Conservation (phyloP, 495 filamentous ascomycete species). For the Hypoxylon perforatum region DNA sequence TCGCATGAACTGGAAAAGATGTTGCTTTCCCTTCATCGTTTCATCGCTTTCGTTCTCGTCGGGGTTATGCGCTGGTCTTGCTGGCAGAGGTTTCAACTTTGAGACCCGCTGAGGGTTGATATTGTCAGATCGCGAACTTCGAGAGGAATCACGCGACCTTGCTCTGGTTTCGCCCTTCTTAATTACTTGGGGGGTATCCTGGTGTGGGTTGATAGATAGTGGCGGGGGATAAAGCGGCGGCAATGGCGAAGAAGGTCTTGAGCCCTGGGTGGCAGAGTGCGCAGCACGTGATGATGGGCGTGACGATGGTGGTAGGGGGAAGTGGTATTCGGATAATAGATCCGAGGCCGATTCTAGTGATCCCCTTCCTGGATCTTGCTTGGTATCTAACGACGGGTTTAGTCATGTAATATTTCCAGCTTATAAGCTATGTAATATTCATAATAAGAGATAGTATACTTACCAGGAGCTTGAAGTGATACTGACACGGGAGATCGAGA, state of each 20-base stretch:
- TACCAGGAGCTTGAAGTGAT: no score
- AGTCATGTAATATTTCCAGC: background rate
- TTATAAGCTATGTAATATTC: no score
- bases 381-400: conserved; percentile 1
- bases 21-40: conserved; percentile 1
- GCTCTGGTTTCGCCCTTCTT: background rate
- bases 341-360: background rate
- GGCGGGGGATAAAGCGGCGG: conserved; percentile 22
- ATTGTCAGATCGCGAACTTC: conserved; percentile 16
- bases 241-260: conserved; percentile 5
- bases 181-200: background rate
- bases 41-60: background rate
- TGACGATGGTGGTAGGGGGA: conserved; percentile 20
- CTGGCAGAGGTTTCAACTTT: conserved; percentile 28
- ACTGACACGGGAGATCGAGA: no score
- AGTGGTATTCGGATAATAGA: conserved; percentile 1
- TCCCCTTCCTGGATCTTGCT: background rate
- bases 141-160: background rate
- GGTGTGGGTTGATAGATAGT: background rate
- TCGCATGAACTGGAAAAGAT: background rate
- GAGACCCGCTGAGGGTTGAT: background rate
- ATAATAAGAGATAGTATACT: no score
- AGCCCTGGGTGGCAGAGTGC: background rate
- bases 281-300: conserved; percentile 9
- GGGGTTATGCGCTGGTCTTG: conserved; percentile 1